Evolutionary conservation across 1,139 yeast genomes (phyloP).

Genomic region (Blastobotrys aristatus): DNA sequence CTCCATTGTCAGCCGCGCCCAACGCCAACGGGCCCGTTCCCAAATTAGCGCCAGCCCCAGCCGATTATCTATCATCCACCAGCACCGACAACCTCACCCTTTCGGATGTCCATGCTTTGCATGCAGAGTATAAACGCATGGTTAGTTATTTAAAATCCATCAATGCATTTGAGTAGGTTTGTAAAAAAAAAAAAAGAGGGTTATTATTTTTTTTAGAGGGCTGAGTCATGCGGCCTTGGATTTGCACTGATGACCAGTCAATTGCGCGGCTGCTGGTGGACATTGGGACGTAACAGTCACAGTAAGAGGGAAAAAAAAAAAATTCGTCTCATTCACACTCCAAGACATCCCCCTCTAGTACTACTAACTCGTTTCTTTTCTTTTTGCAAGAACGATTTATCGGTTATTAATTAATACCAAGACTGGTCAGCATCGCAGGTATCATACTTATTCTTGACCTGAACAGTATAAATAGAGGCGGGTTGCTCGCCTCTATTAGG

Average conservation of each 20-base stretch:
- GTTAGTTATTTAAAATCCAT: constrained; percentile 28
- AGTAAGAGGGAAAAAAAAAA: too few species aligned
- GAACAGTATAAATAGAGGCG: neutral
- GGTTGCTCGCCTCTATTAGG: neutral
- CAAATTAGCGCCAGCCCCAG: constrained; percentile 14
- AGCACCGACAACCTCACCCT: constrained; percentile 32
- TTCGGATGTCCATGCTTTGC: constrained; percentile 34
- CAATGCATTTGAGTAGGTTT: constrained; percentile 29
- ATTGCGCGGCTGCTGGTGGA: too few species aligned
- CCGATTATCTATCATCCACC: constrained; percentile 17
- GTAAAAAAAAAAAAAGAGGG: neutral
- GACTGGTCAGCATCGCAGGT: too few species aligned
- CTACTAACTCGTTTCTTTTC: too few species aligned
- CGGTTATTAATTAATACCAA: too few species aligned
- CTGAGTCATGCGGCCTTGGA: neutral
- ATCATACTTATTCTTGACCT: too few species aligned
- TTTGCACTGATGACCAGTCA: constrained; percentile 5
- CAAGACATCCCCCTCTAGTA: too few species aligned
- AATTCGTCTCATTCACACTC: too few species aligned
- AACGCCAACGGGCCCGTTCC: neutral
- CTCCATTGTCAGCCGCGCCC: constrained; percentile 4
- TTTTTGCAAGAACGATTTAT: too few species aligned
- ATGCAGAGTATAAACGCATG: constrained; percentile 36
- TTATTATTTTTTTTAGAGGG: neutral
- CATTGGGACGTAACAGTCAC: too few species aligned